Percentiles rank a stretch among this genome's conserved stretches.
These are phyloP conservation scores for Chloranthus sessilifolius DNA, from an alignment of 164 flowering plant genomes.

Conservation along the genomic window DNA sequence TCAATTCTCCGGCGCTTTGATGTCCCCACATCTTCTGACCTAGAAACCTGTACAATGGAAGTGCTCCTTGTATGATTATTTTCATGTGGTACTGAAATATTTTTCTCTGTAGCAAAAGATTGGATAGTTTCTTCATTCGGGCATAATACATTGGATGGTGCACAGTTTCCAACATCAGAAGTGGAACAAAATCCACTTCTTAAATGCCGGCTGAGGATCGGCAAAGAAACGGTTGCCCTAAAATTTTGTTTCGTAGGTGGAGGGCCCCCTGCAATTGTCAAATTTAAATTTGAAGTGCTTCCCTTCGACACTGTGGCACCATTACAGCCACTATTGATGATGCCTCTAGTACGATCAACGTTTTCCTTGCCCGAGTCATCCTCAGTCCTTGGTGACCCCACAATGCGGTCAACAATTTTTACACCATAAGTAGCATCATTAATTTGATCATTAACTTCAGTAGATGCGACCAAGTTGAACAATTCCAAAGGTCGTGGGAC, in stretches of 20 bases:
- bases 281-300: slow-evolving; percentile 27
- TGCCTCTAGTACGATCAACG: slow-evolving; percentile 14
- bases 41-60: slow-evolving; percentile 9
- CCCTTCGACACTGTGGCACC: slow-evolving; percentile 17
- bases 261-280: slow-evolving; percentile 94
- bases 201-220: slow-evolving; percentile 67
- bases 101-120: slow-evolving; percentile 6
- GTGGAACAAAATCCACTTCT: slow-evolving; percentile 48
- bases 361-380: slow-evolving; percentile 15
- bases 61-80: slow-evolving; percentile 7
- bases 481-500: slow-evolving; percentile 65
- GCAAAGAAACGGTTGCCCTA: slow-evolving; percentile 75
- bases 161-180: slow-evolving; percentile 19
- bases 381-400: slow-evolving; percentile 9
- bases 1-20: slow-evolving; percentile 15
- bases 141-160: slow-evolving; percentile 1
- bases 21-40: slow-evolving; percentile 12
- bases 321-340: slow-evolving; percentile 5
- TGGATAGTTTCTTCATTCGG: slow-evolving; percentile 9
- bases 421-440: slow-evolving; percentile 12
- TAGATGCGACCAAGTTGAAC: slow-evolving; percentile 50
- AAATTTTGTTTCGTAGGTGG: slow-evolving; percentile 81
- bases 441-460: slow-evolving; percentile 34
- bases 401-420: slow-evolving; percentile 2
- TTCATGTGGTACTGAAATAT: slow-evolving; percentile 13